Evolutionary conservation across 2,329 filamentous ascomycete genomes (phyloP), one percentile per base, ranked within the genome.

Genomic region (Fusarium liriodendri): DNA sequence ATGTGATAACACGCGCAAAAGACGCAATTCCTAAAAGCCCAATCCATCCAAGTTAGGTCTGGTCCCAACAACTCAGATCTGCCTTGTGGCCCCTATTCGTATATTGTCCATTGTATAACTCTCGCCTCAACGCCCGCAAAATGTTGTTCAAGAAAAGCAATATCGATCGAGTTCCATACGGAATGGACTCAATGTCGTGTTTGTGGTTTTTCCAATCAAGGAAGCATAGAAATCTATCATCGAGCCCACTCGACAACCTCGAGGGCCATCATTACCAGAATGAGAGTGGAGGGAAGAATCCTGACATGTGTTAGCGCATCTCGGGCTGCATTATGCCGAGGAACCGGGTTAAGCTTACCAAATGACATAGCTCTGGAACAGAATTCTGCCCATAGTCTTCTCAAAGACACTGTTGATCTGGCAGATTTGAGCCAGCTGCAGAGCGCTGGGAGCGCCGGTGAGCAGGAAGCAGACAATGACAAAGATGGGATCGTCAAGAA

Each of bases 401-500:
- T 98, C 96, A 82, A 95, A 99, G 11, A 99, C 97, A 72, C 93
- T 93, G 83, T 99, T 99, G 85, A 98, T 94, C 87, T 98, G 97
- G 85, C 97, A 99, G 70, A 99, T 99, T 85, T 99, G 97, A 8
- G 97, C 96, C 79, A 99, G 86, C 84, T 99, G 97, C 73, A 99
- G 87, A 29, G 97, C 97, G 72, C 93, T 97, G 7, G 97, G 97
- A 4, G 97, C 97, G 38, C 97, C 97, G 0, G 95, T 96, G 75
- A 99, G 93, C 74, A 99, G 87, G 88, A 98, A 99, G 84, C 95
- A 98, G 38, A 99, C 97, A 76, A 99, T 94, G 76, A 99, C 92
- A 83, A 99, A 99, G 78, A 99, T 99, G 11, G 97, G 97, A 80
- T 99, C 97, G 81, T 97, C 97, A 37, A 99, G 87, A 77, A 99